These are phyloP conservation scores for Petunia secreta DNA, from an alignment of 257 asterid genomes.

Conservation along the genomic window DNA sequence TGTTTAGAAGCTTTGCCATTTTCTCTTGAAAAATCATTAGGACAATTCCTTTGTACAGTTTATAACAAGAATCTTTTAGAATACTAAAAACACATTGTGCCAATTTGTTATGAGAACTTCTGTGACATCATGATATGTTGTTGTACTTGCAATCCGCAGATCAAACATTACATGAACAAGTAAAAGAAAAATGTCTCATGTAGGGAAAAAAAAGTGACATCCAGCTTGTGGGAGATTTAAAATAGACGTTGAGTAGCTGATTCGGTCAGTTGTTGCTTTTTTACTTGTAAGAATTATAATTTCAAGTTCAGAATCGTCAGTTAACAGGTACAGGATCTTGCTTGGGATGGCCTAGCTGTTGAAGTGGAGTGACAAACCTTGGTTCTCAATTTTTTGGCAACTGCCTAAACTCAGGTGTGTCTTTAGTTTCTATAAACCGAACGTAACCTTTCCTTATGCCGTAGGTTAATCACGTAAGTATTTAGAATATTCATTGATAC, in stretches of 20 bases:
- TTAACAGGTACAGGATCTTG: neutral
- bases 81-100: neutral
- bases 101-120: neutral
- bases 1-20: neutral
- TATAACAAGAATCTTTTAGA: neutral
- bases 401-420: too few relatives aligned
- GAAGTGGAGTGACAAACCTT: neutral
- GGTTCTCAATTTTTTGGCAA: neutral
- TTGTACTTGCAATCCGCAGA: neutral
- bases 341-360: neutral
- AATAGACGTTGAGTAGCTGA: neutral
- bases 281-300: neutral
- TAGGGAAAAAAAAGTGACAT: too few relatives aligned
- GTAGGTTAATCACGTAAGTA: neutral
- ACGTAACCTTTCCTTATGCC: neutral
- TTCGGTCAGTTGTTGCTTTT: neutral
- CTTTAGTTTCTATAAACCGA: too few relatives aligned
- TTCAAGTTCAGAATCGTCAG: neutral
- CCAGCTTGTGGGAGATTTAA: neutral
- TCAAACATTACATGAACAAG: neutral
- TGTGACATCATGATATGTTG: neutral
- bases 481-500: too few relatives aligned
- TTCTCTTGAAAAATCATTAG: neutral
- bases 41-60: slow-evolving; percentile 4
- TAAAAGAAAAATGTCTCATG: neutral